Conservation (phyloP, 768 basidiomycete genomes). For the Pholiota molesta region DNA sequence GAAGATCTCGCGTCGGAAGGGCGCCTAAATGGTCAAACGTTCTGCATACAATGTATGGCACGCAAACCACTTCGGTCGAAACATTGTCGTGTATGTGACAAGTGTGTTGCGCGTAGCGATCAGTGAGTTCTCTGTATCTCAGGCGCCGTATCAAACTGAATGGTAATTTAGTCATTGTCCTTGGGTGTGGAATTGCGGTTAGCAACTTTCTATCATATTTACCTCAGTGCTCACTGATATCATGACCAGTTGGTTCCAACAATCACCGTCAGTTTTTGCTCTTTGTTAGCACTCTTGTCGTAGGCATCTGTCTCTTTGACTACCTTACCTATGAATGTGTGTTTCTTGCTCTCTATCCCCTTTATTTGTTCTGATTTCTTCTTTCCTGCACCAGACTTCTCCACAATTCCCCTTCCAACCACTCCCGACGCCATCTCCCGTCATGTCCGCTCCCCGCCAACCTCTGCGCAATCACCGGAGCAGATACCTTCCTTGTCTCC, state of each 20-base stretch:
- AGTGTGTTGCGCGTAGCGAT: conserved; percentile 88
- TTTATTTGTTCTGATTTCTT: neutral
- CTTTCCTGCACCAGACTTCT: conserved; percentile 51
- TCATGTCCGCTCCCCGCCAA: conserved; percentile 70
- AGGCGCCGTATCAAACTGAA: conserved; percentile 5
- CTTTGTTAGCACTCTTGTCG: conserved; percentile 86
- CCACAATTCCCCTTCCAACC: conserved; percentile 40
- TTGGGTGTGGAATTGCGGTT: conserved; percentile 99
- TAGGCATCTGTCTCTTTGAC: conserved; percentile 81
- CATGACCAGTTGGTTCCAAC: conserved; percentile 74
- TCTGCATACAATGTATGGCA: conserved; percentile 96
- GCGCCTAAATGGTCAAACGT: conserved; percentile 91
- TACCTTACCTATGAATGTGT: conserved; percentile 82
- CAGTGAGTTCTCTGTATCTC: conserved; percentile 62
- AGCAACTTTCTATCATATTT: conserved; percentile 27
- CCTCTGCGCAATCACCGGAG: conserved; percentile 70
- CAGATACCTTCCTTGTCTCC: conserved; percentile 84
- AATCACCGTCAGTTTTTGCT: conserved; percentile 96
- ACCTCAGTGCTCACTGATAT: neutral
- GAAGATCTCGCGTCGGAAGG: conserved; percentile 90
- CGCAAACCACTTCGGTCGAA: conserved; percentile 92
- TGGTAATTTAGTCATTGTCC: conserved; percentile 79
- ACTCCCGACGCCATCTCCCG: conserved; percentile 45
- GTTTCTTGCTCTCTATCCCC: conserved; percentile 31
- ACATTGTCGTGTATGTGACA: conserved; percentile 91